Conservation (phyloP, 495 filamentous ascomycete genomes). For the Chlorociboria aeruginascens region DNA sequence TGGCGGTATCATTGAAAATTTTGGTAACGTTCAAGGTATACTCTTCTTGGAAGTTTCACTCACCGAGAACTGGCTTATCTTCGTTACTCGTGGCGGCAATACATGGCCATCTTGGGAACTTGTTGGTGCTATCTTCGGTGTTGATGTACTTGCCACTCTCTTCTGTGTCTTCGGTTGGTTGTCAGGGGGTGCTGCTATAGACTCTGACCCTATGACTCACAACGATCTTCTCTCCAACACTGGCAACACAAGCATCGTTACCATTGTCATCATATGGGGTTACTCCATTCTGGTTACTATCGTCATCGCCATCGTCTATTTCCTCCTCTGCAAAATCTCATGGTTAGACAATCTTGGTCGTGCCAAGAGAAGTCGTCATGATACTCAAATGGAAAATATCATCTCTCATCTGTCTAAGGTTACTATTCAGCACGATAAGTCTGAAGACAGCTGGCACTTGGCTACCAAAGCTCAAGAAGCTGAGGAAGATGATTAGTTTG, state of each 20-base stretch:
- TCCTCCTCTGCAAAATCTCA: slow-evolving; percentile 53
- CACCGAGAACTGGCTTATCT: slow-evolving; percentile 73
- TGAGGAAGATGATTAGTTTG: slow-evolving; percentile 43
- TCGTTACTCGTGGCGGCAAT: slow-evolving; percentile 61
- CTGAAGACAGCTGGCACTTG: slow-evolving; percentile 43
- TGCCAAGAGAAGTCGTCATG: slow-evolving; percentile 59
- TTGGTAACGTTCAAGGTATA: slow-evolving; percentile 56
- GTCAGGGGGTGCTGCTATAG: slow-evolving; percentile 25
- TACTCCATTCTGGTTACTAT: slow-evolving; percentile 70
- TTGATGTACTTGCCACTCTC: slow-evolving; percentile 57
- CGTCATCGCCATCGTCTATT: slow-evolving; percentile 70
- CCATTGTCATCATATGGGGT: slow-evolving; percentile 65
- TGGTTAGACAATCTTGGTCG: slow-evolving; percentile 68
- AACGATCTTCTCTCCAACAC: slow-evolving; percentile 38
- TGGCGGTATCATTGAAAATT: slow-evolving; percentile 66
- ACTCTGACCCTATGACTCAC: slow-evolving; percentile 32
- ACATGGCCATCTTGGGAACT: slow-evolving; percentile 66
- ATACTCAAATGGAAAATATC: slow-evolving; percentile 75
- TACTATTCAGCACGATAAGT: slow-evolving; percentile 52
- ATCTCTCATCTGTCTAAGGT: slow-evolving; percentile 64
- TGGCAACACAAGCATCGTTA: slow-evolving; percentile 61
- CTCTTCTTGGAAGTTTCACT: slow-evolving; percentile 64
- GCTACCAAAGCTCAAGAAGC: slow-evolving; percentile 48
- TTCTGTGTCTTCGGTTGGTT: slow-evolving; percentile 69
- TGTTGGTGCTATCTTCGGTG: slow-evolving; percentile 56